Conservation (phyloP, 1,284 basidiomycete species). For the Takashimella koratensis region DNA sequence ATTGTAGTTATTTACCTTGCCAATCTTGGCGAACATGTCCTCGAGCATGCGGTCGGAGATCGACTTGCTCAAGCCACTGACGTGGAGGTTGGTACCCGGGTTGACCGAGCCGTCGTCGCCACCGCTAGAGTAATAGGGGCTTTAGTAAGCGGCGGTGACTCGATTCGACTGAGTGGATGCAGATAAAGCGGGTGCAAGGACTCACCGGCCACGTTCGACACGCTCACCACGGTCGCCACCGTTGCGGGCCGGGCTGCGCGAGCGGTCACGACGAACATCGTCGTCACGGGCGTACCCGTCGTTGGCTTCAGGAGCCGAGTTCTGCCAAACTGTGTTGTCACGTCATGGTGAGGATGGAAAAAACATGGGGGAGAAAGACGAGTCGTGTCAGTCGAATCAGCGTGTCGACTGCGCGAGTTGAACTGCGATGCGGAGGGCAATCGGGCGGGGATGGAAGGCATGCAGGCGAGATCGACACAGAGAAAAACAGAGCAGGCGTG, state of each 20-base stretch:
- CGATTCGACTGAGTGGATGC: too few relatives aligned
- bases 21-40: slow-evolving; percentile 80
- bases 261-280: slow-evolving; percentile 2
- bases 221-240: slow-evolving; percentile 11
- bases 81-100: slow-evolving; percentile 95
- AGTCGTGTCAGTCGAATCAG: slow-evolving; percentile 12
- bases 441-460: slow-evolving; percentile 1
- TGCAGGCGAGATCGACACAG: slow-evolving; percentile 1
- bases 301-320: slow-evolving; percentile 20
- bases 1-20: slow-evolving; percentile 61
- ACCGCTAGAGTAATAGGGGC: too few relatives aligned
- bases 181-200: slow-evolving; percentile 5
- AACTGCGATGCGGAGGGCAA: not conserved
- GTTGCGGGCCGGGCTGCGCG: slow-evolving; percentile 4
- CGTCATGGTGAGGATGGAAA: not conserved
- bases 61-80: slow-evolving; percentile 75
- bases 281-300: slow-evolving; percentile 19
- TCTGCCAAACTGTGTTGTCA: slow-evolving; percentile 39
- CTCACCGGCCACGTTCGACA: slow-evolving; percentile 10
- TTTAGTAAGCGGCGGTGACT: too few relatives aligned
- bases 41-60: slow-evolving; percentile 85
- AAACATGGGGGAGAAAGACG: not conserved
- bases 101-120: slow-evolving; percentile 57
- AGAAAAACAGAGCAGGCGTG: too few relatives aligned
- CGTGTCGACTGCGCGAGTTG: slow-evolving; percentile 1